phyloP scores from a whole-genome alignment of 306 rosid species.

The Biancaea sappan region DNA sequence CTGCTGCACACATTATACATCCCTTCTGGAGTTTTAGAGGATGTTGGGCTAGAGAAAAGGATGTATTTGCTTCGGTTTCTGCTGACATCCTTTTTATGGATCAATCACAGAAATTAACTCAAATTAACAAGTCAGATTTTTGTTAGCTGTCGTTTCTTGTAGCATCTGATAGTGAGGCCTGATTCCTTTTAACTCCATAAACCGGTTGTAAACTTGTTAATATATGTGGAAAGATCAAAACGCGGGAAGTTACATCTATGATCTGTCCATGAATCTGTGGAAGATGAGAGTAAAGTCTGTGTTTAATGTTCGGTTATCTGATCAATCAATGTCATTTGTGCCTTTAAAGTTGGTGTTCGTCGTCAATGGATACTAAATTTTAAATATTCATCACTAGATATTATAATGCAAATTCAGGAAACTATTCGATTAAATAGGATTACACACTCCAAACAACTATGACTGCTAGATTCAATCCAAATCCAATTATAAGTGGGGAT shows the following conservation, averaged over 20 bases:
- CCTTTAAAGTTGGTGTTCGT: too few species aligned
- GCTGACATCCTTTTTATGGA: background rate
- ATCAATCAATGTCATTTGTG: background rate
- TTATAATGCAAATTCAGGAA: too few species aligned
- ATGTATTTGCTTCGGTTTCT: background rate
- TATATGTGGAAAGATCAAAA: background rate
- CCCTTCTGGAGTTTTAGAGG: background rate
- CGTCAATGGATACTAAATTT: too few species aligned
- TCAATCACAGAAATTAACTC: background rate
- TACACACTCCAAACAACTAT: too few species aligned
- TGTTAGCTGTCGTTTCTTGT: background rate
- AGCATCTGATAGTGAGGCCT: background rate
- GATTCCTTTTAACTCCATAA: background rate
- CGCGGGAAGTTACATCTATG: background rate
- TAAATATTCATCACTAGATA: too few species aligned
- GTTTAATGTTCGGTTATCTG: background rate
- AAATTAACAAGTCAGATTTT: background rate
- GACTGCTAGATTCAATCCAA: too few species aligned
- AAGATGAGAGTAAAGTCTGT: too few species aligned
- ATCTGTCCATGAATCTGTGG: background rate
- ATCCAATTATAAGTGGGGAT: too few species aligned
- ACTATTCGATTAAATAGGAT: too few species aligned
- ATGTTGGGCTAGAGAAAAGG: background rate
- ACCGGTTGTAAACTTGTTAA: conserved; percentile 1
- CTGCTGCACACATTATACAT: background rate